Evolutionary conservation across 768 basidiomycete species (phyloP).

Genomic region (Panaeolus papilionaceus): DNA sequence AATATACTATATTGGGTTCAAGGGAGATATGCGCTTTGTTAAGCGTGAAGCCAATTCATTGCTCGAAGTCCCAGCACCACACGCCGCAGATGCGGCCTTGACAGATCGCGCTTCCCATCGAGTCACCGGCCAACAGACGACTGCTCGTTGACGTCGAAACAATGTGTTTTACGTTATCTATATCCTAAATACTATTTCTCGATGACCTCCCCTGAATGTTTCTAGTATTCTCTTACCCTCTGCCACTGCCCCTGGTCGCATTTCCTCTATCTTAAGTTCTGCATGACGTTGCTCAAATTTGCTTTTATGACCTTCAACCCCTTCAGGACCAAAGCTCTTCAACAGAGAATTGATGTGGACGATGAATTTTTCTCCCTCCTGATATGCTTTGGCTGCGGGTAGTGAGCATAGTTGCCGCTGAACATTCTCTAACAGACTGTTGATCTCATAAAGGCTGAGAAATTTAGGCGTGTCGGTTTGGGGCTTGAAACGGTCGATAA

Average conservation of each 20-base stretch:
- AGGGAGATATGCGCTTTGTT: conserved; percentile 65
- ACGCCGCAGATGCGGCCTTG: conserved; percentile 76
- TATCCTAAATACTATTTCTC: neutral
- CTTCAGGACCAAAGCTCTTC: neutral
- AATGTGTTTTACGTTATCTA: neutral
- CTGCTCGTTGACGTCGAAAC: conserved; percentile 50
- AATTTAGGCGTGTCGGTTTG: neutral
- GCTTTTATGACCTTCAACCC: neutral
- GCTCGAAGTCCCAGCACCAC: conserved; percentile 79
- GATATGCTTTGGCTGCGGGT: neutral
- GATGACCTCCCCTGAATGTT: neutral
- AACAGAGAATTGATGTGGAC: neutral
- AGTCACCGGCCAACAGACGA: conserved; percentile 64
- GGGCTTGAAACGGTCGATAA: neutral
- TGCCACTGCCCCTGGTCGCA: neutral
- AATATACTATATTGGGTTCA: conserved; percentile 85
- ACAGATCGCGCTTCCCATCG: conserved; percentile 66
- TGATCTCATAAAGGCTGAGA: neutral
- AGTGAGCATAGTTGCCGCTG: neutral
- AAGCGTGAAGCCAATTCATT: conserved; percentile 66
- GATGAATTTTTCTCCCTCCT: neutral
- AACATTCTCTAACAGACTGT: neutral
- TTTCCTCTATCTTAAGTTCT: neutral
- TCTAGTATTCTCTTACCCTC: neutral
- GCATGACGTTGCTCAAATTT: neutral